Evolutionary conservation across 768 basidiomycete species (phyloP).

Genomic region (Naganishia kalamii): DNA sequence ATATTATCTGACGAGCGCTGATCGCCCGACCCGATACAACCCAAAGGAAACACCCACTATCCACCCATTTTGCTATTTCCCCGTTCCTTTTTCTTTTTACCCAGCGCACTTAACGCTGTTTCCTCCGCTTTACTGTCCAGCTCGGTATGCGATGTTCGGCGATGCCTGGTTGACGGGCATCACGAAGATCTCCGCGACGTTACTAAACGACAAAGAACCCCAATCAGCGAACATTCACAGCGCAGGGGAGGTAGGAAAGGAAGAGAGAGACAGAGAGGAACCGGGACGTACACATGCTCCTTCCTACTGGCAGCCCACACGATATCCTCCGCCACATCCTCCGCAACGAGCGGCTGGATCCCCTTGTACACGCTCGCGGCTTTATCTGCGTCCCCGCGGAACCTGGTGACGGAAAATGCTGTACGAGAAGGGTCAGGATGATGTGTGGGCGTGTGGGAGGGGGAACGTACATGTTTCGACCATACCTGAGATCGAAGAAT

Average conservation of each 20-base stretch:
- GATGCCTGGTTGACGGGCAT: conserved; percentile 48
- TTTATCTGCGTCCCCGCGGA: conserved; percentile 69
- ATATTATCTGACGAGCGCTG: too few relatives aligned
- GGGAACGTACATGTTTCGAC: conserved; percentile 6
- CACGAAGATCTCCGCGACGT: conserved; percentile 56
- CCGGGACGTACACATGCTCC: conserved; percentile 21
- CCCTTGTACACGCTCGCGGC: conserved; percentile 91
- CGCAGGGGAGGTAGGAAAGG: too few relatives aligned
- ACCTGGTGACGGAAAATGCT: conserved; percentile 83
- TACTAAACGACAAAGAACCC: conserved; percentile 18
- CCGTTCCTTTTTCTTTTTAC: too few relatives aligned
- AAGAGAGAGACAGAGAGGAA: too few relatives aligned
- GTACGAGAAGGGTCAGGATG: neutral
- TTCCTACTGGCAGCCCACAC: conserved; percentile 73
- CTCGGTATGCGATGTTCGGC: conserved; percentile 36
- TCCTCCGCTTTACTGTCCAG: neutral
- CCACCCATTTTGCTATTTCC: too few relatives aligned
- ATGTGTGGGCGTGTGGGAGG: neutral
- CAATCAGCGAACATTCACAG: neutral
- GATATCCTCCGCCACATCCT: conserved; percentile 94
- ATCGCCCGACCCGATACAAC: too few relatives aligned
- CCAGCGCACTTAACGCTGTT: too few relatives aligned
- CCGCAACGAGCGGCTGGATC: conserved; percentile 58
- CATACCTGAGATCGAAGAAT: neutral
- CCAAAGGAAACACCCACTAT: too few relatives aligned